A percentile compares a stretch with the other conserved stretches of the same genome.
These are phyloP conservation scores for Vanderwaltozyma tropicalis DNA, from an alignment of 805 yeast species.

Conservation along the genomic window DNA sequence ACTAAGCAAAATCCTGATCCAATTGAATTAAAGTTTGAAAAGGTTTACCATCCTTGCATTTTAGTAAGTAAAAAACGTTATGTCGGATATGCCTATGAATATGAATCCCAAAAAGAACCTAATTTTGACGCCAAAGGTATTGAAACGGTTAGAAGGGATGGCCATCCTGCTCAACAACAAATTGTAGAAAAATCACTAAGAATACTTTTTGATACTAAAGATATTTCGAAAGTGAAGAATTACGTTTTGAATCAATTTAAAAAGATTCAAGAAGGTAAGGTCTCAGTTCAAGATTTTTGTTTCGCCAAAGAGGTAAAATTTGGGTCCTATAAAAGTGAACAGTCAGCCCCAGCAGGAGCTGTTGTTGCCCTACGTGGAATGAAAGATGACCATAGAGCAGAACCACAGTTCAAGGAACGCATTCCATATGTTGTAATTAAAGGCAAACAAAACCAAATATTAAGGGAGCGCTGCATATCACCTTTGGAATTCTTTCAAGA, in stretches of 20 bases:
- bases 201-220: conserved; percentile 58
- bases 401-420: conserved; percentile 81
- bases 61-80: conserved; percentile 80
- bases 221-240: conserved; percentile 57
- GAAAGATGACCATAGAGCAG: conserved; percentile 56
- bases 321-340: conserved; percentile 69
- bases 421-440: conserved; percentile 76
- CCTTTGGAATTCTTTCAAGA: conserved; percentile 60
- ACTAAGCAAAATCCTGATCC: conserved; percentile 71
- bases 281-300: conserved; percentile 72
- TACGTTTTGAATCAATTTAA: conserved; percentile 58
- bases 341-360: conserved; percentile 86
- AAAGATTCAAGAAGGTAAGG: conserved; percentile 51
- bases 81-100: conserved; percentile 75
- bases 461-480: conserved; percentile 69
- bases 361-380: conserved; percentile 56
- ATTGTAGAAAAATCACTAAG: conserved; percentile 63
- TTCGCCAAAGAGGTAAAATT: conserved; percentile 84
- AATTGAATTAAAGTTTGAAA: conserved; percentile 75
- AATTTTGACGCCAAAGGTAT: conserved; percentile 92
- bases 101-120: conserved; percentile 43
- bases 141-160: conserved; percentile 90
- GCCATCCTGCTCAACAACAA: conserved; percentile 83
- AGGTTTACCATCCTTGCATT: conserved; percentile 82
- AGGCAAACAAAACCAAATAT: conserved; percentile 42